Evolutionary conservation across 2,329 filamentous ascomycete genomes (phyloP).

Genomic region (Penicillium hordei): DNA sequence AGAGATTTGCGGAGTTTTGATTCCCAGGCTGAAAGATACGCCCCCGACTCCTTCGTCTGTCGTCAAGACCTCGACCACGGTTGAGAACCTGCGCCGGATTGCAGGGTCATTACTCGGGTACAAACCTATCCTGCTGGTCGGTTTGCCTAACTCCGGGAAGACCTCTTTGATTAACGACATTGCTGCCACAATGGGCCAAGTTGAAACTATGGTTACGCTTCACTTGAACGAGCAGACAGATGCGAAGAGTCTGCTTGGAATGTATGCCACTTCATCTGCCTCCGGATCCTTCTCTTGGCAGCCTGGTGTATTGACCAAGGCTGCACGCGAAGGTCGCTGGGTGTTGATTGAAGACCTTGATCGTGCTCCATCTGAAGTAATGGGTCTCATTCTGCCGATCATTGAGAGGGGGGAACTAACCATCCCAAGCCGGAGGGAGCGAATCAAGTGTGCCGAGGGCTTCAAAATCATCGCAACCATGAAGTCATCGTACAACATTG

Average conservation of each 20-base stretch:
- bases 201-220: constrained; percentile 82
- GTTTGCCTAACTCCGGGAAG: constrained; percentile 84
- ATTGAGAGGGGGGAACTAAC: constrained; percentile 90
- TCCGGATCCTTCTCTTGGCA: constrained; percentile 92
- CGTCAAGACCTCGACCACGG: constrained; percentile 71
- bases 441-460: constrained; percentile 74
- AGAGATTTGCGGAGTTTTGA: constrained; percentile 64
- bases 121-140: constrained; percentile 76
- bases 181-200: constrained; percentile 74
- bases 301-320: constrained; percentile 87
- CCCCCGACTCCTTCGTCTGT: constrained; percentile 53
- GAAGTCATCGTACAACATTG: constrained; percentile 64
- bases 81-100: constrained; percentile 68
- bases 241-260: constrained; percentile 89
- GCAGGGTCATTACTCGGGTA: constrained; percentile 65
- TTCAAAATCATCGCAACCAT: constrained; percentile 94
- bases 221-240: constrained; percentile 98
- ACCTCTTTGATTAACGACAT: constrained; percentile 81
- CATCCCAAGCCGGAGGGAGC: constrained; percentile 85
- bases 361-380: constrained; percentile 88
- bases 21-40: constrained; percentile 59
- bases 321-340: constrained; percentile 92
- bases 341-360: constrained; percentile 96
- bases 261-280: constrained; percentile 85
- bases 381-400: constrained; percentile 87